Percentiles rank a stretch among this genome's conserved stretches.
Conservation (phyloP, 129 eudicot species). For the Oenanthe sinensis region DNA sequence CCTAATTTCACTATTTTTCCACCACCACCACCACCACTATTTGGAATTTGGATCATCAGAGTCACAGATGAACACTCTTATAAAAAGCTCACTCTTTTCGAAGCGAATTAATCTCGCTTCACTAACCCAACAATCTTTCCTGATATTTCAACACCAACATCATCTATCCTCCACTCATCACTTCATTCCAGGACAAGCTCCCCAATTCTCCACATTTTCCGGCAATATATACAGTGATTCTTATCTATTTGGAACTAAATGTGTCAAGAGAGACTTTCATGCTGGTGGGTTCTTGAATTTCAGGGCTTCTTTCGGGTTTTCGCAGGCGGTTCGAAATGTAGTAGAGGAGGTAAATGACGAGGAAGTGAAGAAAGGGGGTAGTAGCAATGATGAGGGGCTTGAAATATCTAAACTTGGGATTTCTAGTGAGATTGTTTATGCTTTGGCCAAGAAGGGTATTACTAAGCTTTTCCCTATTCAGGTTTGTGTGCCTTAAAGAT, state of each 20-base stretch:
- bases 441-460: conserved; percentile 57
- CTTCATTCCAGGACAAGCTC: neutral
- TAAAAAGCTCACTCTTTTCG: conserved; percentile 5
- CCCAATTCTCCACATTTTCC: neutral
- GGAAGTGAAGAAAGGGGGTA: conserved; percentile 15
- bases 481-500: conserved; percentile 25
- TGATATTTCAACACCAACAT: neutral
- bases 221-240: neutral
- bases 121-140: neutral
- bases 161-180: neutral
- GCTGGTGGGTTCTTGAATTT: conserved; percentile 16
- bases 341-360: conserved; percentile 41
- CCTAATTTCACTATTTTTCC: neutral
- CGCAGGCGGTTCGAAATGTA: conserved; percentile 38
- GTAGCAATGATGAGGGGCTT: conserved; percentile 37
- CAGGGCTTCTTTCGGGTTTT: conserved; percentile 25
- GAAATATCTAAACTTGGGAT: conserved; percentile 76
- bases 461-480: conserved; percentile 86
- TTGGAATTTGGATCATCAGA: neutral
- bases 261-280: conserved; percentile 24
- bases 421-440: conserved; percentile 45
- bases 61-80: conserved; percentile 7
- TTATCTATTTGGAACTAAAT: neutral
- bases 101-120: conserved; percentile 2
- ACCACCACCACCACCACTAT: no score